Conservation (phyloP, 176 grass and related monocot genomes). For the Hsuehochloa calcarea region DNA sequence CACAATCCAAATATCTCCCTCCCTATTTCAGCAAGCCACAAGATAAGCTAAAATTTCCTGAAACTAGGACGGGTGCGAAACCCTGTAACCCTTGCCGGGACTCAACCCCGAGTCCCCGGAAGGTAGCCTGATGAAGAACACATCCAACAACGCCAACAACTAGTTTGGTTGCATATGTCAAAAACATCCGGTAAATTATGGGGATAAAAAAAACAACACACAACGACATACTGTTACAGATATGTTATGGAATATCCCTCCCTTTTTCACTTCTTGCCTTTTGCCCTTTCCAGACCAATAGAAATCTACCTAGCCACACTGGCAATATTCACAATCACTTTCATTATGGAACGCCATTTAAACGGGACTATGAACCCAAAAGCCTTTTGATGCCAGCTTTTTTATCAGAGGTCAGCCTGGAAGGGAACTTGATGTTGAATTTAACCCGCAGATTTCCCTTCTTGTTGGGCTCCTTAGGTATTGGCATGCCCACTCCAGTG, state of each 20-base stretch:
- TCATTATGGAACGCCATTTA: not conserved
- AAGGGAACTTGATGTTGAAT: constrained; percentile 78
- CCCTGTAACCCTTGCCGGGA: not conserved
- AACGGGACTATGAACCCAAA: constrained; percentile 38
- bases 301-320: constrained; percentile 41
- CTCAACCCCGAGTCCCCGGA: not conserved
- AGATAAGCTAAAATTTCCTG: not conserved
- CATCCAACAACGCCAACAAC: not conserved
- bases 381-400: constrained; percentile 71
- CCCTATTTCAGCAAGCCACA: not conserved
- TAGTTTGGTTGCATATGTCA: not conserved
- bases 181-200: not conserved
- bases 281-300: constrained; percentile 6
- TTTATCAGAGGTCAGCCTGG: constrained; percentile 67
- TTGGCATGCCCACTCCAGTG: constrained; percentile 71
- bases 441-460: constrained; percentile 78
- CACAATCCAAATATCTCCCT: not conserved
- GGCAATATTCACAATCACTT: constrained; percentile 53
- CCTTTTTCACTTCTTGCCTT: not conserved
- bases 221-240: not conserved
- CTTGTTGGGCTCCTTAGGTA: constrained; percentile 57
- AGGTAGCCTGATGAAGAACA: not conserved
- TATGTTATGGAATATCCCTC: not conserved
- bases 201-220: constrained; percentile 29
- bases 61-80: not conserved